Conservation (phyloP, 2,329 filamentous ascomycete genomes). For the Alternaria sp. region DNA sequence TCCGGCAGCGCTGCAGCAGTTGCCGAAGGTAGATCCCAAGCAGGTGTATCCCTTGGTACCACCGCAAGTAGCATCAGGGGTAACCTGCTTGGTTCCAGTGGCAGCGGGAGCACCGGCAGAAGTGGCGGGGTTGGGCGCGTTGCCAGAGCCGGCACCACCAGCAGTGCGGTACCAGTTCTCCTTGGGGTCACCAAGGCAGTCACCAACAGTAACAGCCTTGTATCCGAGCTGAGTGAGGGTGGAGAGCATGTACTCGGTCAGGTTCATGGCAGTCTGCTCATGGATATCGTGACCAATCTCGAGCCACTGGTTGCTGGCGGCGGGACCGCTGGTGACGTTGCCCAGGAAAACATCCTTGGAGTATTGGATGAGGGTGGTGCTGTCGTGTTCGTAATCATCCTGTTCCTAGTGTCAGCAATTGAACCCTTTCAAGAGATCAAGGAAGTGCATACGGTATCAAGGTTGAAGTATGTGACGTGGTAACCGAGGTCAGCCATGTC, state of each 20-base stretch:
- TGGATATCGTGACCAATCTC: conserved; percentile 62
- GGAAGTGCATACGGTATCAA: conserved; percentile 54
- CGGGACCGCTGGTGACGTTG: conserved; percentile 48
- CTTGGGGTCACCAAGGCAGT: conserved; percentile 54
- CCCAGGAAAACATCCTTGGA: conserved; percentile 61
- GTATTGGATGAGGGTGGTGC: conserved; percentile 56
- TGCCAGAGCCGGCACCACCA: conserved; percentile 43
- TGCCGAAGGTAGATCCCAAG: conserved; percentile 49
- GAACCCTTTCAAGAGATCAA: neutral
- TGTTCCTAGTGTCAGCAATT: neutral
- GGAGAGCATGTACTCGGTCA: conserved; percentile 55
- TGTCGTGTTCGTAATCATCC: conserved; percentile 65
- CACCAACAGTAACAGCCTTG: conserved; percentile 55
- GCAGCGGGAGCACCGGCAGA: conserved; percentile 15
- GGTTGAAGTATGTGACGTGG: conserved; percentile 66
- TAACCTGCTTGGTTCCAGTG: conserved; percentile 38
- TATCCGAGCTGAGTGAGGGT: conserved; percentile 49
- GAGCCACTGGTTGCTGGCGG: conserved; percentile 50
- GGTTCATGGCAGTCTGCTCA: conserved; percentile 52
- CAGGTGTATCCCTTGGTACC: conserved; percentile 51
- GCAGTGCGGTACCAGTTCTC: conserved; percentile 58
- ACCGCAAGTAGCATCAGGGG: conserved; percentile 52
- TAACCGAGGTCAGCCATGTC: conserved; percentile 58
- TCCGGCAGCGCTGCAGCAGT: conserved; percentile 53
- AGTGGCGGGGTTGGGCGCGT: conserved; percentile 7